Conservation (phyloP, 192 early-diverging fungal species). For the Mortierella alpina region DNA sequence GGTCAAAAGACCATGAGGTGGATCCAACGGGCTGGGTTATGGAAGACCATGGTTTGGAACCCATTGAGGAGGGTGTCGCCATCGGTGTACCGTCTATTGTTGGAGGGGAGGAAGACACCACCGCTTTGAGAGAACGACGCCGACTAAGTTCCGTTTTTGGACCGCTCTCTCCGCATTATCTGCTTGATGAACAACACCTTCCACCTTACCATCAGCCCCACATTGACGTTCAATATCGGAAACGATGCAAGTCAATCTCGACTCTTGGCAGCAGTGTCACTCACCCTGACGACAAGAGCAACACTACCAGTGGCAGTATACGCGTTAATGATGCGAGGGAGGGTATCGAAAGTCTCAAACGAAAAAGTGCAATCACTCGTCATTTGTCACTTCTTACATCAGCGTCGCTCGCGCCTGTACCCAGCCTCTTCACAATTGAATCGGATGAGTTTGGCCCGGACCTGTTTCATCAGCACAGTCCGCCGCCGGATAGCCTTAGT, state of each 20-base stretch:
- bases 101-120: not conserved
- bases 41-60: not conserved
- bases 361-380: too few species aligned
- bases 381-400: too few species aligned
- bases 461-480: constrained; percentile 16
- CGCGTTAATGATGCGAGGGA: not conserved
- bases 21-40: not conserved
- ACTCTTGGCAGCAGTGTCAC: not conserved
- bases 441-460: constrained; percentile 24
- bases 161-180: not conserved
- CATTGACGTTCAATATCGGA: constrained; percentile 18
- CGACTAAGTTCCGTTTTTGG: constrained; percentile 9
- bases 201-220: not conserved
- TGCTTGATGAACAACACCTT: too few species aligned
- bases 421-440: too few species aligned
- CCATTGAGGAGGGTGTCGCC: constrained; percentile 6
- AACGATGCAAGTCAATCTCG: constrained; percentile 7
- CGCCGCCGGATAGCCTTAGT: not conserved
- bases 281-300: too few species aligned
- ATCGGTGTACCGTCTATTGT: not conserved
- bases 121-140: not conserved
- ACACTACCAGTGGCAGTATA: too few species aligned
- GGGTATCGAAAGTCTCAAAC: not conserved
- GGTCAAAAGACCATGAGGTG: not conserved
- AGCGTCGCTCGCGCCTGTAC: too few species aligned